phyloP scores from a whole-genome alignment of 441 rosid genomes.

The Kokia cookei region DNA sequence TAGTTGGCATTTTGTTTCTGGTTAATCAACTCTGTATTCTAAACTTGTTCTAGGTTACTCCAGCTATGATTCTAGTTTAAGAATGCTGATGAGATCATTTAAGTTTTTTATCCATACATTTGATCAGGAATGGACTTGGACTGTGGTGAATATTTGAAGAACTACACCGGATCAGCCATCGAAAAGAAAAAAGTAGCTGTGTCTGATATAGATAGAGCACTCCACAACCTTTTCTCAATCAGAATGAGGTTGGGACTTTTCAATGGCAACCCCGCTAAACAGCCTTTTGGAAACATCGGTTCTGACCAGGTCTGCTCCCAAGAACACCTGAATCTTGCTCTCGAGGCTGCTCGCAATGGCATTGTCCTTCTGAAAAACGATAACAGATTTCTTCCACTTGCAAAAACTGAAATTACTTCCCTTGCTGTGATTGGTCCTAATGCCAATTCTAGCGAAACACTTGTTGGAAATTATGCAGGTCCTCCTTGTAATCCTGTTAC shows the following conservation, averaged over 20 bases:
- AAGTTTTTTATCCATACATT: background rate
- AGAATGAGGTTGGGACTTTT: slow-evolving; percentile 84
- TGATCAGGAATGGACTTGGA: slow-evolving; percentile 80
- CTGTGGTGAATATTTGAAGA: slow-evolving; percentile 56
- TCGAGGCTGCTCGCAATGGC: slow-evolving; percentile 79
- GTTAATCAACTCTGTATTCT: background rate
- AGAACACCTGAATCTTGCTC: slow-evolving; percentile 64
- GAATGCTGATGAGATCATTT: background rate
- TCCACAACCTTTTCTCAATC: slow-evolving; percentile 59
- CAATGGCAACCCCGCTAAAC: slow-evolving; percentile 57
- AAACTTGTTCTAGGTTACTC: background rate
- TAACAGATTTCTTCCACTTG: slow-evolving; percentile 33
- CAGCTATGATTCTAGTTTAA: background rate
- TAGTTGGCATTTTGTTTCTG: background rate
- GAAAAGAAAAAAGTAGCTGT: slow-evolving; percentile 44
- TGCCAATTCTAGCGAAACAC: slow-evolving; percentile 41
- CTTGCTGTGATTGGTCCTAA: slow-evolving; percentile 80
- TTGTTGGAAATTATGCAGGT: slow-evolving; percentile 73
- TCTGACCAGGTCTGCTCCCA: slow-evolving; percentile 52
- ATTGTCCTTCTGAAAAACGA: slow-evolving; percentile 67
- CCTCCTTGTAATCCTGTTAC: slow-evolving; percentile 54
- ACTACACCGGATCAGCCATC: slow-evolving; percentile 67
- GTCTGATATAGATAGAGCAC: slow-evolving; percentile 61
- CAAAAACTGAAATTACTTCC: slow-evolving; percentile 27
- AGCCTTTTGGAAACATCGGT: slow-evolving; percentile 33